Evolutionary conservation across 176 grass and related monocot genomes (phyloP), one percentile per base, ranked within the genome.

Genomic region (Avena insularis): DNA sequence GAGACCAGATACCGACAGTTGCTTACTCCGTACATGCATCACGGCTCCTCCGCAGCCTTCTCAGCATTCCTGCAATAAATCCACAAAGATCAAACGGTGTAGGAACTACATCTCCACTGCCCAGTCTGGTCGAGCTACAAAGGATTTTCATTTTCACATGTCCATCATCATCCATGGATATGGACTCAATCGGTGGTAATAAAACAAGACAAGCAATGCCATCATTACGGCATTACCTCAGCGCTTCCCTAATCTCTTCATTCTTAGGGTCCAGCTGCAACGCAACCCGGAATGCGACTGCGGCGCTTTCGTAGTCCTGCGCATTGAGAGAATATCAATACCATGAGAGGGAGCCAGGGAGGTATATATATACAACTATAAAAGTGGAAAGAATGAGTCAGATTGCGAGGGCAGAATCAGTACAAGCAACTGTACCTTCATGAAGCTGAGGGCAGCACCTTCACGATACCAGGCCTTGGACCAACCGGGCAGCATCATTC

Each of bases 381-480:
- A 6, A 15, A 25, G 12, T 2, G 11, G n/a, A 50, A 45, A 16
- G 45, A 15, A 50, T 75, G 71, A 23, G 71, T 75, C 47, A 1
- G 12, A 75, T n/a, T 75, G 46, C 6, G 0, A 75, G 21, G 45
- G 3, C 12, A 50, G n/a, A 74, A 74, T 74, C 71, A 3, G 21
- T 74, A 15, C n/a, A 74, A 49, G 71, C 45, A 25, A 12, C 12
- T 75, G 46, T 16, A 75, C 71, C 71, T 75, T 75, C 71, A 75
- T 50, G 71, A 75, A 75, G 21, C 71, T 50, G 45, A 75, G 71
- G 71, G 46, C 71, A 4, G 71, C 71, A 12, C 71, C 21, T 75
- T 75, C 46, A 27, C 71, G 71, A 8, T 75, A 75, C 71, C 71
- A 75, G 46, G 45, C 71, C 71, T 75, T 75, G 71, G 71, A 50